A percentile compares a stretch with the other conserved stretches of the same genome.
Evolutionary conservation across 495 filamentous ascomycete genomes (phyloP).

Genomic region (Hypoxylon fuscum): DNA sequence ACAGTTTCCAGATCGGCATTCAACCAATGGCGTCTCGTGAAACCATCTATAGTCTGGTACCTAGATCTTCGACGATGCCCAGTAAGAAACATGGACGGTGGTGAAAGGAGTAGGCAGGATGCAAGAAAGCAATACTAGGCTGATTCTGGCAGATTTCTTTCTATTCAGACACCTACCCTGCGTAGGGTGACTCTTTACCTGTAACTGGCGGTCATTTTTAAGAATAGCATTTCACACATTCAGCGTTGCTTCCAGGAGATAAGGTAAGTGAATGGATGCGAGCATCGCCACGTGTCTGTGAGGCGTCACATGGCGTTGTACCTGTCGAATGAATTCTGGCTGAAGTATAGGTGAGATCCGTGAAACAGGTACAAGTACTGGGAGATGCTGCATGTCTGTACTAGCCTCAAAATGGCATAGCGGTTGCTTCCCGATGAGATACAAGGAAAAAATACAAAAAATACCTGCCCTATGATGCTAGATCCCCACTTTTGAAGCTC

Average conservation of each 20-base stretch:
- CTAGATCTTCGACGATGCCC: too few species aligned
- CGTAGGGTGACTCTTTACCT: not conserved
- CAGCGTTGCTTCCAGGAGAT: not conserved
- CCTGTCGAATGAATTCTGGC: conserved; percentile 8
- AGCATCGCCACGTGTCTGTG: conserved; percentile 22
- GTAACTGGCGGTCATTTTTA: conserved; percentile 16
- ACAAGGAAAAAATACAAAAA: too few species aligned
- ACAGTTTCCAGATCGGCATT: conserved; percentile 2
- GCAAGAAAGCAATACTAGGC: conserved; percentile 1
- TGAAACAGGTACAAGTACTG: conserved; percentile 9
- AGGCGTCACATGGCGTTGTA: conserved; percentile 16
- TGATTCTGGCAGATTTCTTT: conserved; percentile 26
- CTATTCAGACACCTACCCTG: not conserved
- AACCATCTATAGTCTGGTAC: too few species aligned
- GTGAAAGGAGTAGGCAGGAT: too few species aligned
- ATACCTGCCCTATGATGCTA: not conserved
- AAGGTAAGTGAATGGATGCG: conserved; percentile 4
- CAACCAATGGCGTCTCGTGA: not conserved
- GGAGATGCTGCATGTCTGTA: not conserved
- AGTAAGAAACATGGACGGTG: too few species aligned
- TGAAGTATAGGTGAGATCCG: conserved; percentile 11
- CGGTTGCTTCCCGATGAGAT: not conserved
- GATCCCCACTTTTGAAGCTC: conserved; percentile 5
- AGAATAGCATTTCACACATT: not conserved
- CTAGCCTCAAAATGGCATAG: conserved; percentile 14